Conservation (phyloP, 345 rosid genomes). For the Lagerstroemia speciosa region DNA sequence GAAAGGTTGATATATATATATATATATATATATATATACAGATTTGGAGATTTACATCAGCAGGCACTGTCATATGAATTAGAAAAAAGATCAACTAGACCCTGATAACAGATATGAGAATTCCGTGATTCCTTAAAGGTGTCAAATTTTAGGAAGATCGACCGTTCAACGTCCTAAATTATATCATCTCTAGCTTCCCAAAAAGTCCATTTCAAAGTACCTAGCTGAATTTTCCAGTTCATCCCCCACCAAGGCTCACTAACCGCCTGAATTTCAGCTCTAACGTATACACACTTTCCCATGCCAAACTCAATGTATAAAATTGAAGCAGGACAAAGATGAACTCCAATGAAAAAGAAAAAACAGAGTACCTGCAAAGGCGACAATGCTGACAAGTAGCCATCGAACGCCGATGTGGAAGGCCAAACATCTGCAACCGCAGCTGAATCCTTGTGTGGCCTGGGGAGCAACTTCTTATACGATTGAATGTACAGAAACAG, state of each 20-base stretch:
- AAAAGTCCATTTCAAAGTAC: not conserved
- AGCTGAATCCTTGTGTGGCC: conserved; percentile 88
- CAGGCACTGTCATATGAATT: not conserved
- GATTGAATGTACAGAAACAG: conserved; percentile 87
- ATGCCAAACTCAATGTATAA: not conserved
- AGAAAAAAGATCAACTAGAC: not conserved
- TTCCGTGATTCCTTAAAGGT: too few species aligned
- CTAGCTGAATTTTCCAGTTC: not conserved
- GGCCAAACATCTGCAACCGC: conserved; percentile 99
- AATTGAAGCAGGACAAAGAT: not conserved
- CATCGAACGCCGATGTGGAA: conserved; percentile 98
- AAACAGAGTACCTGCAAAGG: conserved; percentile 72
- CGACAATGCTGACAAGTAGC: conserved; percentile 85
- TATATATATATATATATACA: too few species aligned
- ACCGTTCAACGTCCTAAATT: not conserved
- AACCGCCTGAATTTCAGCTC: not conserved
- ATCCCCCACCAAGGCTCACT: not conserved
- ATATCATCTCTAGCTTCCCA: not conserved
- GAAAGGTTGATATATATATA: not conserved
- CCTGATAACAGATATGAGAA: not conserved
- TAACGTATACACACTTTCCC: not conserved
- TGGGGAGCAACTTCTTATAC: conserved; percentile 79
- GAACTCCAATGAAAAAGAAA: not conserved
- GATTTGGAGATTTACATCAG: not conserved
- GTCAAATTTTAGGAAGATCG: not conserved